Percentiles rank a stretch among this genome's conserved stretches.
These are phyloP conservation scores for Penicillium vulpinum DNA, from an alignment of 2,329 filamentous ascomycete genomes.

Conservation along the genomic window DNA sequence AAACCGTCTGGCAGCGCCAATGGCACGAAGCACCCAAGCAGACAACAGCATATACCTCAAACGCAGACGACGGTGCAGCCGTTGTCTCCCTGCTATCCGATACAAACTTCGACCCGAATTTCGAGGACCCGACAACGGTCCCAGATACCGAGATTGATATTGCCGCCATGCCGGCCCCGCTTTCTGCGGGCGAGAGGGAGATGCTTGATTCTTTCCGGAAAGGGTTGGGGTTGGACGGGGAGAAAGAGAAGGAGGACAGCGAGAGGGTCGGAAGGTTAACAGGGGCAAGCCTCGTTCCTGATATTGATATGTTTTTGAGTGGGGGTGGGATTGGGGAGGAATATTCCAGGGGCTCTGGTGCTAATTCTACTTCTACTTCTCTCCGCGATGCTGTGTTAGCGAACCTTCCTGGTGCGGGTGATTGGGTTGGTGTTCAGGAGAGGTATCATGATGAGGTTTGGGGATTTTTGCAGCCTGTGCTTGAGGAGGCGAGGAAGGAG, in stretches of 20 bases:
- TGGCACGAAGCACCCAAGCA: neutral
- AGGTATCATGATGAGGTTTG: conserved; percentile 62
- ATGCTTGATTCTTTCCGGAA: conserved; percentile 34
- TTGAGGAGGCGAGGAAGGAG: conserved; percentile 59
- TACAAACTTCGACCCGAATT: conserved; percentile 30
- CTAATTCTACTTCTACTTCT: conserved; percentile 6
- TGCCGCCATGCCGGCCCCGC: conserved; percentile 13
- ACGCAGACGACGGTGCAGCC: conserved; percentile 46
- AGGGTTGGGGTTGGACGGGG: conserved; percentile 6
- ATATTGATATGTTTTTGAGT: conserved; percentile 33
- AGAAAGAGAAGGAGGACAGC: neutral
- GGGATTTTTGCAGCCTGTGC: conserved; percentile 61
- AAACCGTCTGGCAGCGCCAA: conserved; percentile 24
- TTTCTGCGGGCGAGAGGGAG: conserved; percentile 29
- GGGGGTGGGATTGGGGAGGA: neutral
- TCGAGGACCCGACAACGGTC: conserved; percentile 4
- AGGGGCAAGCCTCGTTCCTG: conserved; percentile 33
- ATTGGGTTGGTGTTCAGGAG: conserved; percentile 39
- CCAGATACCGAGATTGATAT: conserved; percentile 21
- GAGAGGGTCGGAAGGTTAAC: conserved; percentile 21
- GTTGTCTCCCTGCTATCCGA: conserved; percentile 44
- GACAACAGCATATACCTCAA: conserved; percentile 3
- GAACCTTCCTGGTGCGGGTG: conserved; percentile 33
- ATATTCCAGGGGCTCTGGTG: neutral
- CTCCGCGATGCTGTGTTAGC: conserved; percentile 33